Evolutionary conservation across 805 yeast genomes (phyloP).

Genomic region (Wickerhamomyces bovis): DNA sequence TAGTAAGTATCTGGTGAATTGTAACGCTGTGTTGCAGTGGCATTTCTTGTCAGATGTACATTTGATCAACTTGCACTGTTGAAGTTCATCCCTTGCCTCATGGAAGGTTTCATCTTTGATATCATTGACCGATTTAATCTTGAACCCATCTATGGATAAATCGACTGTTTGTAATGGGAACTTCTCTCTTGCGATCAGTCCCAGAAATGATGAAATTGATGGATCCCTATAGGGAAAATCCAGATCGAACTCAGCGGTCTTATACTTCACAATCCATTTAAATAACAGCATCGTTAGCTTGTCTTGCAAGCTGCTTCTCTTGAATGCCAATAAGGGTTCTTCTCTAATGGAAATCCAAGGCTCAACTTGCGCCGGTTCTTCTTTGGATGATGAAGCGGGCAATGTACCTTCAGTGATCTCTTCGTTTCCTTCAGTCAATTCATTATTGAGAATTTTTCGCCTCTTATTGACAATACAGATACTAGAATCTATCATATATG

Average conservation of each 20-base stretch:
- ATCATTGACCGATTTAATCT: constrained; percentile 9
- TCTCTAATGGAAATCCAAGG: neutral
- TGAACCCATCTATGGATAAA: constrained; percentile 3
- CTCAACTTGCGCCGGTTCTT: constrained; percentile 7
- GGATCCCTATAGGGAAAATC: constrained; percentile 12
- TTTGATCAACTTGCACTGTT: constrained; percentile 15
- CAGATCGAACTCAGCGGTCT: constrained; percentile 12
- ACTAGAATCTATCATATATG: constrained; percentile 17
- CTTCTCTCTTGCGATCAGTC: constrained; percentile 8
- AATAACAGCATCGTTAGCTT: constrained; percentile 16
- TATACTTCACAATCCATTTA: constrained; percentile 17
- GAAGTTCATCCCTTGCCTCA: constrained; percentile 20
- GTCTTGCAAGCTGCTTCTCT: constrained; percentile 2
- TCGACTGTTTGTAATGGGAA: constrained; percentile 13
- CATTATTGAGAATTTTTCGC: neutral
- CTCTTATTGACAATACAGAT: constrained; percentile 13
- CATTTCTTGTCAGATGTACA: constrained; percentile 21
- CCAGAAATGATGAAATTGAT: constrained; percentile 11
- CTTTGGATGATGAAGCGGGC: constrained; percentile 6
- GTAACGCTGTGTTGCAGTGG: constrained; percentile 9
- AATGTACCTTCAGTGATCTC: constrained; percentile 12
- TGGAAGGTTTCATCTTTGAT: constrained; percentile 23
- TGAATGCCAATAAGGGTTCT: neutral
- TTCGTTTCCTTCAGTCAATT: constrained; percentile 3
- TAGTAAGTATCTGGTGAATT: constrained; percentile 5